Base-by-base conservation (phyloP, 179 eudicot genomes). In the Vitellaria paradoxa region DNA sequence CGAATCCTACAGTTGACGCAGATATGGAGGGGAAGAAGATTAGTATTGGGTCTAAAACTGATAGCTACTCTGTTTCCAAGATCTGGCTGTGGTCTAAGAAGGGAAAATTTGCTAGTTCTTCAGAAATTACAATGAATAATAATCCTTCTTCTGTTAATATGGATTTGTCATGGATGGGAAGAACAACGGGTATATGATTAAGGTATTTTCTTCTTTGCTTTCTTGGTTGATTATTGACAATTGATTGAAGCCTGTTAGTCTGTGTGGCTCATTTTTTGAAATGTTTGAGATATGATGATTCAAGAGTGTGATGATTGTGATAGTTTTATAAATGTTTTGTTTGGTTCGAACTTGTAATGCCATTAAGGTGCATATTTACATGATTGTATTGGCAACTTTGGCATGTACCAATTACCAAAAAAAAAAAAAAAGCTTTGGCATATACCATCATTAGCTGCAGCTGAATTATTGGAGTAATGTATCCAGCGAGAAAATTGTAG, bases 21-120 rank as follows among this genome's bases (percentile, higher is more conserved):
- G 82, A 67, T 9, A 55, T 53, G 26, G 90, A 87, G 2, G 88
- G 86, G 40, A 87, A 87, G 82, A 85, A 77, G 85, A 81, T 87
- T 64, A 64, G 80, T 37, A 78, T 83, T 74, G 81, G 83, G 8
- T 62, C 86, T 11, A 87, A 72, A 74, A 86, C 84, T 17, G 90
- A 87, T 80, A 87, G 90, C 61, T 87, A 87, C 68, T 87, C 90
- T 15, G 88, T 87, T 59, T 87, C 90, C 49, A 87, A 87, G 81
- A 87, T 87, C 45, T 87, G 88, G 90, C 80, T 87, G 20, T 85
- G 90, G 90, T 74, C 88, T 13, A 87, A 83, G 73, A 87, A 80
- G 73, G 84, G 84, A 21, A 84, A 84, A 47, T 85, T 81, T 47
- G 85, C 82, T 64, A 85, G 84, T 77, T 85, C 86, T 30, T 79